A percentile compares a stretch with the other conserved stretches of the same genome.
These are phyloP conservation scores for Gymnopus androsaceus DNA, from an alignment of 1,284 basidiomycete species.

Conservation along the genomic window DNA sequence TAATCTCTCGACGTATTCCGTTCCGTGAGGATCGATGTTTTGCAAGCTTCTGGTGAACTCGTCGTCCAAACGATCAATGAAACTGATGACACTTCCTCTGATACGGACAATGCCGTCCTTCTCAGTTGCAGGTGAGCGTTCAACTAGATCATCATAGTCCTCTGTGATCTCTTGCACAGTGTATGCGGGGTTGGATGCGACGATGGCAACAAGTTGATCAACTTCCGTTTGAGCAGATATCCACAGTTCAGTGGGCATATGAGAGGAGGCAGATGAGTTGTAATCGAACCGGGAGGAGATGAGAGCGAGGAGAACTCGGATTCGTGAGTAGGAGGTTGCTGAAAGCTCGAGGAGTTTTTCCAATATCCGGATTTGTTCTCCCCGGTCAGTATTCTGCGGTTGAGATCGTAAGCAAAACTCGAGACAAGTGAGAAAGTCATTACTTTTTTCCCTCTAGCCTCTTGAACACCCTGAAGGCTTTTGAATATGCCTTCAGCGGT, in stretches of 20 bases:
- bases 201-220: slow-evolving; percentile 81
- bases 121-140: slow-evolving; percentile 81
- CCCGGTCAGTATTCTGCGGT: slow-evolving; percentile 89
- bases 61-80: slow-evolving; percentile 95
- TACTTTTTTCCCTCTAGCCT: slow-evolving; percentile 96
- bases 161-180: slow-evolving; percentile 85
- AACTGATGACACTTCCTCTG: slow-evolving; percentile 90
- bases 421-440: slow-evolving; percentile 17
- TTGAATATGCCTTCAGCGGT: slow-evolving; percentile 93
- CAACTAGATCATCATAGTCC: slow-evolving; percentile 92
- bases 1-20: slow-evolving; percentile 95
- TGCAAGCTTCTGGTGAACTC: slow-evolving; percentile 98
- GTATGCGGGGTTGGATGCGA: slow-evolving; percentile 74
- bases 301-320: slow-evolving; percentile 92
- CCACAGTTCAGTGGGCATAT: slow-evolving; percentile 96
- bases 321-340: slow-evolving; percentile 87
- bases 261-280: slow-evolving; percentile 82
- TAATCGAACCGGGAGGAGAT: slow-evolving; percentile 97
- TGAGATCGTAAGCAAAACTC: slow-evolving; percentile 17
- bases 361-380: slow-evolving; percentile 91
- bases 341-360: slow-evolving; percentile 89
- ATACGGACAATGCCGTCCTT: slow-evolving; percentile 72
- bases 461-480: slow-evolving; percentile 88
- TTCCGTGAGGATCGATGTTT: slow-evolving; percentile 98
- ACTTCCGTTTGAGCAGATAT: slow-evolving; percentile 85